A percentile compares a stretch with the other conserved stretches of the same genome.
Evolutionary conservation across 1,284 basidiomycete genomes (phyloP).

Genomic region (Pseudozyma hubeiensis): DNA sequence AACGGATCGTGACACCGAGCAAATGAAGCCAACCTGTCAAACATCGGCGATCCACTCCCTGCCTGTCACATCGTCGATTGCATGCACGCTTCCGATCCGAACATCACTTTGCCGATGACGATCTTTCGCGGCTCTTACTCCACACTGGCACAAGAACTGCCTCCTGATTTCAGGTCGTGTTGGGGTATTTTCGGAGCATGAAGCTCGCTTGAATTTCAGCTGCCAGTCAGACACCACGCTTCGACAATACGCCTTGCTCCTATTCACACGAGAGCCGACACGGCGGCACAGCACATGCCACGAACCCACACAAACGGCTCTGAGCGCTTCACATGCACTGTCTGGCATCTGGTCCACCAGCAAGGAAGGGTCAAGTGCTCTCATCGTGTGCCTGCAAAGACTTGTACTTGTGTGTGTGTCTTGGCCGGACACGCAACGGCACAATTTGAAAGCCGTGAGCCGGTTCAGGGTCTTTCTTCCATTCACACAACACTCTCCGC

Average conservation of each 20-base stretch:
- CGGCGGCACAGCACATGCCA: no score
- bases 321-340: no score
- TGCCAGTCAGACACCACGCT: no score
- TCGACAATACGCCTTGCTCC: no score
- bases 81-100: background rate
- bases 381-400: no score
- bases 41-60: conserved; percentile 4
- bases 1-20: background rate
- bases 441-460: conserved; percentile 29
- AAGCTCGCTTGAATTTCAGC: conserved; percentile 29
- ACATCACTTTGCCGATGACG: conserved; percentile 1
- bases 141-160: background rate
- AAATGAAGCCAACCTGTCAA: conserved; percentile 2
- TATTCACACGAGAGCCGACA: no score
- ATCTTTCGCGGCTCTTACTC: background rate
- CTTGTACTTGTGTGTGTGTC: no score
- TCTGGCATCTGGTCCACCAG: no score
- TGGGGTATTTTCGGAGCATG: conserved; percentile 22
- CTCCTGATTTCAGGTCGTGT: background rate
- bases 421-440: conserved; percentile 7
- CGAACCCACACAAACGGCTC: no score
- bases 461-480: conserved; percentile 17
- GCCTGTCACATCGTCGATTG: background rate
- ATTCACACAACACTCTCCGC: background rate
- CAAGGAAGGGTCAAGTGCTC: no score